Percentiles rank a stretch among this genome's conserved stretches.
Evolutionary conservation across 257 asterid genomes (phyloP).

Genomic region (Salvia hispanica): DNA sequence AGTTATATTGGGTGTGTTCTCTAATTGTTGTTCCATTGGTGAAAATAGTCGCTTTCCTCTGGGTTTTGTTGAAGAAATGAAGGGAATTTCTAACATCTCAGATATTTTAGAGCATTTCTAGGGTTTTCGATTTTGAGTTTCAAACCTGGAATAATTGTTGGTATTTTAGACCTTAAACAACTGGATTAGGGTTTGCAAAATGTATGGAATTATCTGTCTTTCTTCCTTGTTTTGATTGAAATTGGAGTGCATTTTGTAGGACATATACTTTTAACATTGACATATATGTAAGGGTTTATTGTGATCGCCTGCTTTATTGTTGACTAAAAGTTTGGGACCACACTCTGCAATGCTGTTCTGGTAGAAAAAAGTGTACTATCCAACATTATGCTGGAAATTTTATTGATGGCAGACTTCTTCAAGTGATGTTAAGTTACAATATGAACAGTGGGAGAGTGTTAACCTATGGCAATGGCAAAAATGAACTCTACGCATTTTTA

Average conservation of each 20-base stretch:
- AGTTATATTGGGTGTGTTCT: conserved; percentile 14
- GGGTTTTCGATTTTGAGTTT: conserved; percentile 3
- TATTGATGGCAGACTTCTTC: conserved; percentile 9
- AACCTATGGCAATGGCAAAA: conserved; percentile 1
- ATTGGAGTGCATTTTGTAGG: background rate
- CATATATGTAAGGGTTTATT: no score
- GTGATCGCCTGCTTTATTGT: background rate
- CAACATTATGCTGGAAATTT: conserved; percentile 1
- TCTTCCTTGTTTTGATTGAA: conserved; percentile 9
- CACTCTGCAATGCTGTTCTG: conserved; percentile 10
- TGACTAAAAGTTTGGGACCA: background rate
- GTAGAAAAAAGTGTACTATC: conserved; percentile 4
- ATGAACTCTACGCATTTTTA: conserved; percentile 1
- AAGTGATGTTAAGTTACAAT: conserved; percentile 12
- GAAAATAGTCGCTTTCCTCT: conserved; percentile 1
- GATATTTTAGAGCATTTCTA: background rate
- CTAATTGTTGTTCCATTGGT: conserved; percentile 3
- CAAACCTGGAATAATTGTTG: conserved; percentile 5
- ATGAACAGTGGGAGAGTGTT: background rate
- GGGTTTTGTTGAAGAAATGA: conserved; percentile 5
- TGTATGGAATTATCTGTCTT: conserved; percentile 3
- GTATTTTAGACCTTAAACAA: background rate
- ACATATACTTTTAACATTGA: no score
- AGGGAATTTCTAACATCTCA: background rate
- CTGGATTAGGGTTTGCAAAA: conserved; percentile 19